Conservation (phyloP, 1,139 yeast species). For the Zhuliangozyma blackwelliae region DNA sequence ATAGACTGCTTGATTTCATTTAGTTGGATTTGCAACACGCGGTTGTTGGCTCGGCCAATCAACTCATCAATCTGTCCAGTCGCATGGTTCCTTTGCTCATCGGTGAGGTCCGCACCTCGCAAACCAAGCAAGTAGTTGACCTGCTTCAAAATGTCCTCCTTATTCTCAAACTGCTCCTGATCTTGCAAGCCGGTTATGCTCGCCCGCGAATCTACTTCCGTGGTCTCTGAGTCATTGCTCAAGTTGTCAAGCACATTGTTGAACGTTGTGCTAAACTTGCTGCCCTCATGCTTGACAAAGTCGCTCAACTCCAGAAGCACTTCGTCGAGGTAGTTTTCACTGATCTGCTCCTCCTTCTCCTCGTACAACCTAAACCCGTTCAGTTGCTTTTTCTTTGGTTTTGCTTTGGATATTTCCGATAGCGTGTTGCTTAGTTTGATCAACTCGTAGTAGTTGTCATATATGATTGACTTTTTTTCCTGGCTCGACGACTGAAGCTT, state of each 20-base stretch:
- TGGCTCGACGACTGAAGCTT: constrained; percentile 36
- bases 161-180: constrained; percentile 8
- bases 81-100: constrained; percentile 1
- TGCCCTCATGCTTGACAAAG: constrained; percentile 22
- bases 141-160: constrained; percentile 14
- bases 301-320: constrained; percentile 23
- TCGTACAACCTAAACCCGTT: constrained; percentile 7
- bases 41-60: constrained; percentile 14
- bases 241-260: constrained; percentile 21
- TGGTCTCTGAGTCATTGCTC: constrained; percentile 6
- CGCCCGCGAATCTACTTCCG: constrained; percentile 7
- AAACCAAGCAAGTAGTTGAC: constrained; percentile 14
- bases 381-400: constrained; percentile 2
- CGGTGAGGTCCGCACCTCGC: constrained; percentile 9
- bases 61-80: constrained; percentile 4
- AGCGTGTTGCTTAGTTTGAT: constrained; percentile 40
- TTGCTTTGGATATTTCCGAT: constrained; percentile 23
- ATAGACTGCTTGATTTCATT: constrained; percentile 15
- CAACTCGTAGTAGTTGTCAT: constrained; percentile 44
- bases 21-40: constrained; percentile 21
- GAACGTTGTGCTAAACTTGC: constrained; percentile 26
- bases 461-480: constrained; percentile 43
- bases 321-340: constrained; percentile 17
- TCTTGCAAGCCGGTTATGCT: not conserved
- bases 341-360: constrained; percentile 1